Conservation (phyloP, 495 filamentous ascomycete genomes). For the Copromyces sp. region DNA sequence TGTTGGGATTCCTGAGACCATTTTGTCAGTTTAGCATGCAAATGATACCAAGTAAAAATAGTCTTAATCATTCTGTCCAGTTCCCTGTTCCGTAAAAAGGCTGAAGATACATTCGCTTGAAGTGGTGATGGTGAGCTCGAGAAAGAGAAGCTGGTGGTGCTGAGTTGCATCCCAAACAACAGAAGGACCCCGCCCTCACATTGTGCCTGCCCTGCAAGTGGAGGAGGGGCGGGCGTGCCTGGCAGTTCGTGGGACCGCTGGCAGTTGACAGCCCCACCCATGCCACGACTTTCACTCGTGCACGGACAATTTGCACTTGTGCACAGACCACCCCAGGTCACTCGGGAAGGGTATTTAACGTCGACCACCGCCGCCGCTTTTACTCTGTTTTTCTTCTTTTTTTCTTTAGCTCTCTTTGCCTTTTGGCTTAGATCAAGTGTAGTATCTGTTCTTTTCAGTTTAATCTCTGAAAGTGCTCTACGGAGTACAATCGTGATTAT, state of each 20-base stretch:
- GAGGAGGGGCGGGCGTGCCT: not conserved
- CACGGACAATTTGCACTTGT: not conserved
- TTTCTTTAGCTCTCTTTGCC: conserved; percentile 36
- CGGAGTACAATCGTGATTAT: conserved; percentile 72
- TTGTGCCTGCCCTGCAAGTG: not conserved
- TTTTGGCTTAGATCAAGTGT: conserved; percentile 97
- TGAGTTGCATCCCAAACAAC: not conserved
- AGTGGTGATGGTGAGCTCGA: not conserved
- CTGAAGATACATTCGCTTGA: not conserved
- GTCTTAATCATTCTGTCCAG: not conserved
- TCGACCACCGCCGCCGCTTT: not conserved
- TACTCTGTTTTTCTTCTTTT: conserved; percentile 10
- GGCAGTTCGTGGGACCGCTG: not conserved
- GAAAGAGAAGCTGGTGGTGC: not conserved
- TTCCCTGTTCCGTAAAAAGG: not conserved
- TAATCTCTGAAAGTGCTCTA: conserved; percentile 66
- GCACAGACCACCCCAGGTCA: not conserved
- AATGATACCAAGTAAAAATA: not conserved
- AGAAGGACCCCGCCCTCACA: not conserved
- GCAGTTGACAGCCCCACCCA: not conserved
- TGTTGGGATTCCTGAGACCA: not conserved
- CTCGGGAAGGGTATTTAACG: not conserved
- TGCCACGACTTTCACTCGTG: not conserved
- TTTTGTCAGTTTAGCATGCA: not conserved
- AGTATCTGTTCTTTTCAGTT: conserved; percentile 99